Evolutionary conservation across 352 stramenopile species (phyloP), one percentile per base, ranked within the genome.

Genomic region (Blastocystis hominis): DNA sequence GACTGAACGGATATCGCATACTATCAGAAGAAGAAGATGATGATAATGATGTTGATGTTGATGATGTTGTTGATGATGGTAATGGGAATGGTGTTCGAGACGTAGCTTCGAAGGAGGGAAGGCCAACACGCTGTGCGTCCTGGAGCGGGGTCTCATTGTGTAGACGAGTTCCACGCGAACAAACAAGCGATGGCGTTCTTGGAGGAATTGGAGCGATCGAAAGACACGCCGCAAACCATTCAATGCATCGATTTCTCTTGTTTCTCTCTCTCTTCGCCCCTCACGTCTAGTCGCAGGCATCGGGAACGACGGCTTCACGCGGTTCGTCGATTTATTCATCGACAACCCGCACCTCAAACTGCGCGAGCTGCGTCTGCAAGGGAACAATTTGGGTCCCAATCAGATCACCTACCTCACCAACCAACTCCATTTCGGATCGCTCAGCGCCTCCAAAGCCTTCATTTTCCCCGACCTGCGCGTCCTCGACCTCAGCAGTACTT

Each of bases 331-430:
- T 46, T 24, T 46, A 3, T 84, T 84, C 50, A 84, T 64, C 34
- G 47, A 84, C 56, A 69, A 84, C 55, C 34, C 15, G 7, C 20
- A 38, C 3, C 53, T 84, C 36, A 34, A 50, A 36, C 36, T 84
- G 30, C 17, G 24, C 13, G 72, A 64, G 36, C 50, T 84, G 36
- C 55, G 68, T n/a, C 30, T 84, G 3, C 50, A 17, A 13, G 72
- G 72, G 7, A 84, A 84, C 40, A 34, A 47, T 15, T 40, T 84
- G 36, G 54, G 47, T 42, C 9, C 30, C 47, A 84, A 84, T 30
- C 72, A 84, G 50, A 54, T 84, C 30, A 66, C 54, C 50, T 84
- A 68, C 38, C 72, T 84, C 17, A 64, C 68, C n/a, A 63, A 84
- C 44, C 72, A 84, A n/a, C n/a, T 84, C 15, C 72, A 64, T 44